A percentile compares a stretch with the other conserved stretches of the same genome.
phyloP scores from a whole-genome alignment of 345 rosid genomes.

The Melastoma malabathricum region DNA sequence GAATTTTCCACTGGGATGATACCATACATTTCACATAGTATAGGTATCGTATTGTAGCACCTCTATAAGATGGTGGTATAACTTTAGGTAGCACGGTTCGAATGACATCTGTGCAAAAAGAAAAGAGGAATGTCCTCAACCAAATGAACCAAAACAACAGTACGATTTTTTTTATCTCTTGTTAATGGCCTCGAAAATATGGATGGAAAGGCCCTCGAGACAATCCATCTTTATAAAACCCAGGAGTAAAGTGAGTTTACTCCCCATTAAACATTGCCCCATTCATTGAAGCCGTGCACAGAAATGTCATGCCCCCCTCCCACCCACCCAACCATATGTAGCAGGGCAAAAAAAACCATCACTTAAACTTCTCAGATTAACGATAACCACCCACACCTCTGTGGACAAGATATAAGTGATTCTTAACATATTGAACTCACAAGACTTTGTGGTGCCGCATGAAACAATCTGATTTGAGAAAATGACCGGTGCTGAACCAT shows the following conservation, averaged over 20 bases:
- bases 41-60: slow-evolving; percentile 73
- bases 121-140: slow-evolving; percentile 1
- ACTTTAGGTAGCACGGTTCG: slow-evolving; percentile 54
- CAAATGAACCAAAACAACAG: background rate
- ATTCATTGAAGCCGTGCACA: too few species aligned
- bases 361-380: too few species aligned
- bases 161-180: too few species aligned
- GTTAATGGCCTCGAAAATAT: too few species aligned
- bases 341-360: too few species aligned
- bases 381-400: too few species aligned
- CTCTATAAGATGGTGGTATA: slow-evolving; percentile 83
- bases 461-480: slow-evolving; percentile 62
- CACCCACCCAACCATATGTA: too few species aligned
- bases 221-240: too few species aligned
- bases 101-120: slow-evolving; percentile 44
- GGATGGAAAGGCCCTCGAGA: too few species aligned
- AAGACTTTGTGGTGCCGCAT: slow-evolving; percentile 51
- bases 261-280: too few species aligned
- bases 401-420: background rate
- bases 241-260: too few species aligned
- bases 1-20: slow-evolving; percentile 45
- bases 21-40: slow-evolving; percentile 62
- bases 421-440: slow-evolving; percentile 23
- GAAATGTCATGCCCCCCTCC: too few species aligned
- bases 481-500: slow-evolving; percentile 42